Percentiles rank a stretch among this genome's conserved stretches.
phyloP scores from a whole-genome alignment of 495 filamentous ascomycete genomes.

The Penicillium pancosmium region DNA sequence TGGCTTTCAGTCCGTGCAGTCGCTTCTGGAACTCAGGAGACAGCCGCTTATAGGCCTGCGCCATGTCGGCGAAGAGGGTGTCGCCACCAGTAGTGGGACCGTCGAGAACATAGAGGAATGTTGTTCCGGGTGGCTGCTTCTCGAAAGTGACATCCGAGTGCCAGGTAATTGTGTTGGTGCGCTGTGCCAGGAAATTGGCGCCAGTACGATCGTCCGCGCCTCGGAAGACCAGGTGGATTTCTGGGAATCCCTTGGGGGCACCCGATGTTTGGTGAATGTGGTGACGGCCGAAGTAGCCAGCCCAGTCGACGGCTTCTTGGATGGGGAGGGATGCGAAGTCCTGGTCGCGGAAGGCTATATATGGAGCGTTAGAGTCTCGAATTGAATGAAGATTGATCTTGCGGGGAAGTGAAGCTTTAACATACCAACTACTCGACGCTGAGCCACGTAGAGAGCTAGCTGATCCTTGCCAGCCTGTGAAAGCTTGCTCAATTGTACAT shows the following conservation, averaged over 20 bases:
- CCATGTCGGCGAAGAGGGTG: conserved; percentile 63
- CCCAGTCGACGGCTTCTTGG: conserved; percentile 56
- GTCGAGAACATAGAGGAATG: conserved; percentile 65
- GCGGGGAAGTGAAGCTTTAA: background rate
- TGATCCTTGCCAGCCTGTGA: conserved; percentile 57
- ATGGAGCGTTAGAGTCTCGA: conserved; percentile 6
- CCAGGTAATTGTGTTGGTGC: conserved; percentile 63
- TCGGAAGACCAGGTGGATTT: conserved; percentile 64
- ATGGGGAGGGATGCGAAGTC: conserved; percentile 61
- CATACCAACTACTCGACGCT: conserved; percentile 57
- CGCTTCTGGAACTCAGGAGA: conserved; percentile 58
- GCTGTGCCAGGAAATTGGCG: conserved; percentile 52
- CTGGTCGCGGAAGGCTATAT: conserved; percentile 61
- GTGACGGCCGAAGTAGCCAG: conserved; percentile 63
- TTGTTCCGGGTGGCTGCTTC: conserved; percentile 65
- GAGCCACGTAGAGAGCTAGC: conserved; percentile 58
- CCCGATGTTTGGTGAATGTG: conserved; percentile 67
- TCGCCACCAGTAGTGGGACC: conserved; percentile 64
- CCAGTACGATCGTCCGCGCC: conserved; percentile 54
- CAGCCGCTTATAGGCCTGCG: conserved; percentile 57
- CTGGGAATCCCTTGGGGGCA: conserved; percentile 59
- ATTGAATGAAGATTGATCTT: background rate
- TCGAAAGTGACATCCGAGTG: conserved; percentile 69
- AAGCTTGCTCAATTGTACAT: conserved; percentile 58
- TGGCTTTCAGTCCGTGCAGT: conserved; percentile 60